These are phyloP conservation scores for Candida chilensis DNA, from an alignment of 805 yeast species.

Conservation along the genomic window DNA sequence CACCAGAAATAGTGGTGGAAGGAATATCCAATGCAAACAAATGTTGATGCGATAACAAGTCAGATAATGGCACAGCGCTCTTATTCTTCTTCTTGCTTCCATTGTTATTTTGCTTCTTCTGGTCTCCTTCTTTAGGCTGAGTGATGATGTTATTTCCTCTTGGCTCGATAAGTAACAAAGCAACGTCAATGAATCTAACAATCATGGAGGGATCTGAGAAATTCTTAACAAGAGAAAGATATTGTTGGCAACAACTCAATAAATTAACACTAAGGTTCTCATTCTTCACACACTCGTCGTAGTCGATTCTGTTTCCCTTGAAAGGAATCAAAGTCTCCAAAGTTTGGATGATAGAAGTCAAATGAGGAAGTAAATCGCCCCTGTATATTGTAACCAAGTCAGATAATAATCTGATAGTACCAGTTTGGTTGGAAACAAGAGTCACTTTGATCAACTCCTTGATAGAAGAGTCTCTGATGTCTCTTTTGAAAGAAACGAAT, in stretches of 20 bases:
- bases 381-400: slow-evolving; percentile 21
- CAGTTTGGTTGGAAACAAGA: slow-evolving; percentile 30
- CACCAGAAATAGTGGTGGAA: slow-evolving; percentile 14
- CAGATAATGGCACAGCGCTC: slow-evolving; percentile 52
- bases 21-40: slow-evolving; percentile 39
- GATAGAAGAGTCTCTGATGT: slow-evolving; percentile 45
- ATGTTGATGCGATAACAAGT: slow-evolving; percentile 56
- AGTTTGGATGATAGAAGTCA: slow-evolving; percentile 38
- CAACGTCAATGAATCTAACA: slow-evolving; percentile 48
- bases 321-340: slow-evolving; percentile 57
- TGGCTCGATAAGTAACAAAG: slow-evolving; percentile 32
- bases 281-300: slow-evolving; percentile 20
- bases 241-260: slow-evolving; percentile 3
- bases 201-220: slow-evolving; percentile 41
- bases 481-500: slow-evolving; percentile 47
- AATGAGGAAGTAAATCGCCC: slow-evolving; percentile 35
- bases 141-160: slow-evolving; percentile 11
- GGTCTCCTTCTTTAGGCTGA: slow-evolving; percentile 3
- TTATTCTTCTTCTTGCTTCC: slow-evolving; percentile 25
- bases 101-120: slow-evolving; percentile 4
- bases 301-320: slow-evolving; percentile 19
- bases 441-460: slow-evolving; percentile 33
- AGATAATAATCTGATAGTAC: slow-evolving; percentile 33
- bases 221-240: slow-evolving; percentile 21
- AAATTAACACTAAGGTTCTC: slow-evolving; percentile 29